Base-by-base conservation (phyloP, 2,329 filamentous ascomycete genomes). In the Pyrenophora seminiperda region DNA sequence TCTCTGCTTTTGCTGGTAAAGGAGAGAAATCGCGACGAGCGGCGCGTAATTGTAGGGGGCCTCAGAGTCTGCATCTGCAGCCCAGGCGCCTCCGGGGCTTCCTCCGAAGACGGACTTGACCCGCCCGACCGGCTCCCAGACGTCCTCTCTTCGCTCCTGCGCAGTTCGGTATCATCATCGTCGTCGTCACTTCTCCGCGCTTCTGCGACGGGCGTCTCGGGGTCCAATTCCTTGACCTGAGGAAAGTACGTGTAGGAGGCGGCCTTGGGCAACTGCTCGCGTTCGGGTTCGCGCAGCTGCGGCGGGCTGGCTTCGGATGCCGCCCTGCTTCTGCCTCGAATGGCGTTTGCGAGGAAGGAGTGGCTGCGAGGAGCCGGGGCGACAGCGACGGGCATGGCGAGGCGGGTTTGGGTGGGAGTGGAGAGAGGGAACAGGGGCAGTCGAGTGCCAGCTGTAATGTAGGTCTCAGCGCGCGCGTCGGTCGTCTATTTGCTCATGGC, bases 21-120 rank as follows among this genome's bases (percentile, higher is more conserved):
- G 34, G 65, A 51, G 10, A 70, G 59, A 37, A 72, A 70, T 40
- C 68, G 62, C 54, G 70, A 72, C 39, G 69, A 70, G 38, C 68
- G 66, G 56, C 70, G 70, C 41, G 71, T 63, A 38, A 39, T 36
- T 45, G 55, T 68, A 51, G 63, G 70, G 36, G 69, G 66, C 49
- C 48, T 65, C 56, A 59, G 65, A 57, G 63, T 63, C 29, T 62
- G 63, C 66, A 59, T 71, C 53, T 70, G 61, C 41, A 65, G 33
- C 19, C 42, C 58, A 9, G 54, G 54, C 19, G 59, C 53, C 43
- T 73, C 63, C 4, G 65, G 63, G 15, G 62, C 58, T 24, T 70
- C 70, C 48, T 74, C 70, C 22, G 73, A 73, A 20, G 75, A 74
- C 9, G 76, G 77, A 41, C 75, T 79, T 7, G 73, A 76, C 47